These are phyloP conservation scores for Coemansia sp. DNA, from an alignment of 192 early-diverging fungal species.

Conservation along the genomic window DNA sequence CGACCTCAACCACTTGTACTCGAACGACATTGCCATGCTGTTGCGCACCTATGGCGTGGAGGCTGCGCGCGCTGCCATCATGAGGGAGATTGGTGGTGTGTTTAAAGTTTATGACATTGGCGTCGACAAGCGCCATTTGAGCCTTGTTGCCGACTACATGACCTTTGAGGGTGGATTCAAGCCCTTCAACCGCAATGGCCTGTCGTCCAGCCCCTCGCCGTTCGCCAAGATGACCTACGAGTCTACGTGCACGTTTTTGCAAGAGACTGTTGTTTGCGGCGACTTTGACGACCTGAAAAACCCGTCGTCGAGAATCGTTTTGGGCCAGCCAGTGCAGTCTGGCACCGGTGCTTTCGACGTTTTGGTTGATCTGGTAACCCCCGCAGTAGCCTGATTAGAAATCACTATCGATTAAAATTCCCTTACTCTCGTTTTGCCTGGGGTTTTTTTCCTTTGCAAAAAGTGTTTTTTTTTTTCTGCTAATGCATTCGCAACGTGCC, in stretches of 20 bases:
- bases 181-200: conserved; percentile 94
- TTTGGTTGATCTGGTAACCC: conserved; percentile 37
- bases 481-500: neutral
- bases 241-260: conserved; percentile 93
- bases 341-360: conserved; percentile 97
- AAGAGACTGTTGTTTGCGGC: conserved; percentile 81
- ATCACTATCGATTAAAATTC: too few species aligned
- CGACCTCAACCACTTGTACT: conserved; percentile 84
- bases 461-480: neutral
- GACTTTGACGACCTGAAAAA: conserved; percentile 85
- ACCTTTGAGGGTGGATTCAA: conserved; percentile 99
- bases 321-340: conserved; percentile 87
- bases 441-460: too few species aligned
- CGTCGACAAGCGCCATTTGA: conserved; percentile 93
- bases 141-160: conserved; percentile 98
- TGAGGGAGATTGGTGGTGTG: conserved; percentile 87
- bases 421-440: too few species aligned
- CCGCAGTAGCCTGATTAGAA: conserved; percentile 10
- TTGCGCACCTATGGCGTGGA: conserved; percentile 95
- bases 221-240: conserved; percentile 99
- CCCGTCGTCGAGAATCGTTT: conserved; percentile 90
- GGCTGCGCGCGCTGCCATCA: conserved; percentile 88
- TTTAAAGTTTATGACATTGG: conserved; percentile 93
- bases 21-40: conserved; percentile 96
- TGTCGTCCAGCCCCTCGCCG: conserved; percentile 87